Conservation (phyloP, 1,284 basidiomycete species). For the Crucibulum parvulum region DNA sequence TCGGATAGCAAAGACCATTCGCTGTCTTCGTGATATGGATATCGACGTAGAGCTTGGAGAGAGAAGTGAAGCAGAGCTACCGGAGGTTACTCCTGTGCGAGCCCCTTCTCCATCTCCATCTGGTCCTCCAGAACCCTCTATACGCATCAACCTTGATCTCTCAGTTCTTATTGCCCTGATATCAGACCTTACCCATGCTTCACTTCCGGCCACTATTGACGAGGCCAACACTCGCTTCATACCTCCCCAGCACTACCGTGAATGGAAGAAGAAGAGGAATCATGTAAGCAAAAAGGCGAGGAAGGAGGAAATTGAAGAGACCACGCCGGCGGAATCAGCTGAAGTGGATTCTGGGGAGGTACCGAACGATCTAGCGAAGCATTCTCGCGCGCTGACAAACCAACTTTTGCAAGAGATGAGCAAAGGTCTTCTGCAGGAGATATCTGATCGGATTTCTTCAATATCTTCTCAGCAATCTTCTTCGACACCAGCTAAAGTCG, state of each 20-base stretch:
- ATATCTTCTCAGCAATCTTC: slow-evolving; percentile 4
- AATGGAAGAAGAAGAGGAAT: slow-evolving; percentile 59
- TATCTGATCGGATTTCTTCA: slow-evolving; percentile 52
- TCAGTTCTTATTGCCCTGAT: slow-evolving; percentile 84
- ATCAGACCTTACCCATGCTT: slow-evolving; percentile 81
- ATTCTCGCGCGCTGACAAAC: slow-evolving; percentile 67
- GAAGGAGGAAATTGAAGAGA: slow-evolving; percentile 18
- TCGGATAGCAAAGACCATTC: slow-evolving; percentile 69
- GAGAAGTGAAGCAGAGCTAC: slow-evolving; percentile 34
- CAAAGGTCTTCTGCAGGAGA: slow-evolving; percentile 67
- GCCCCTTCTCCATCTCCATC: slow-evolving; percentile 17
- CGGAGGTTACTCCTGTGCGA: slow-evolving; percentile 12
- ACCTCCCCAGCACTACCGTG: slow-evolving; percentile 58
- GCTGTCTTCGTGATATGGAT: slow-evolving; percentile 63
- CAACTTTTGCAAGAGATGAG: slow-evolving; percentile 80
- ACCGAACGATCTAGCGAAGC: slow-evolving; percentile 49
- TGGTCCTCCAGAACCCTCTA: slow-evolving; percentile 51
- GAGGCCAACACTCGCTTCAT: slow-evolving; percentile 71
- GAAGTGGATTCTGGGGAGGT: slow-evolving; percentile 37
- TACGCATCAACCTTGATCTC: slow-evolving; percentile 78
- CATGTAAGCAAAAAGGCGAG: slow-evolving; percentile 21
- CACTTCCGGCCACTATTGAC: slow-evolving; percentile 60
- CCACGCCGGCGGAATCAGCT: background rate
- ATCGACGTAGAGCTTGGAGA: slow-evolving; percentile 76
- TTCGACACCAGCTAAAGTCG: slow-evolving; percentile 33